Evolutionary conservation across 805 yeast species (phyloP).

Genomic region (Ogataea neopini): DNA sequence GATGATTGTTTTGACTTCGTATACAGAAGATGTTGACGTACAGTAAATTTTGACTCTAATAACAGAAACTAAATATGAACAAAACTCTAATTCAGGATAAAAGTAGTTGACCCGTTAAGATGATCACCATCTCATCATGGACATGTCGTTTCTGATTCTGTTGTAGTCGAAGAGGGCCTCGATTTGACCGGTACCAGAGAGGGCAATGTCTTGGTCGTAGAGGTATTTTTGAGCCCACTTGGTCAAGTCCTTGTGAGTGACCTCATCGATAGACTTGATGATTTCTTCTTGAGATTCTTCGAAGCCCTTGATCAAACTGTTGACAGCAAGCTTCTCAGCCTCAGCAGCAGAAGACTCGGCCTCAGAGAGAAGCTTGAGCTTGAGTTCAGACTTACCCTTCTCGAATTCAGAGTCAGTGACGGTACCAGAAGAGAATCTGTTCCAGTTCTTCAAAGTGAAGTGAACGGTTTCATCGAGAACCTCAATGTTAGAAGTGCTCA

Average conservation of each 20-base stretch:
- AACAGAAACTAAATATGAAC: constrained; percentile 9
- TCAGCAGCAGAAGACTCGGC: constrained; percentile 43
- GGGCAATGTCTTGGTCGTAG: constrained; percentile 84
- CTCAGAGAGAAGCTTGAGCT: constrained; percentile 58
- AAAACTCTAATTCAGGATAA: constrained; percentile 6
- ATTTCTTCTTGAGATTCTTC: constrained; percentile 61
- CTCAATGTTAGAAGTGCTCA: constrained; percentile 59
- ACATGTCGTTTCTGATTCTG: constrained; percentile 87
- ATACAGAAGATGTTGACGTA: constrained; percentile 5
- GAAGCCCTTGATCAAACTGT: constrained; percentile 61
- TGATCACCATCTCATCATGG: constrained; percentile 77
- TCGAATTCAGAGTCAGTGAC: constrained; percentile 76
- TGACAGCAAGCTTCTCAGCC: constrained; percentile 58
- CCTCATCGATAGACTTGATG: constrained; percentile 61
- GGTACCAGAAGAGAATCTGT: constrained; percentile 70
- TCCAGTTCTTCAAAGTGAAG: constrained; percentile 84
- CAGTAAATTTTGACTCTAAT: constrained; percentile 8
- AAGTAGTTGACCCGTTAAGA: background rate
- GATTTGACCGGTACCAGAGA: constrained; percentile 83
- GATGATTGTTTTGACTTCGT: constrained; percentile 1
- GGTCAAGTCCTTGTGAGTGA: constrained; percentile 58
- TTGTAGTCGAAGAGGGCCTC: constrained; percentile 81
- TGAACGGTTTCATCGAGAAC: constrained; percentile 76
- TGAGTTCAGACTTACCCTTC: constrained; percentile 72
- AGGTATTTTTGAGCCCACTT: constrained; percentile 74